Evolutionary conservation across 2,329 filamentous ascomycete genomes (phyloP).

Genomic region (Diaporthe aspalathi): DNA sequence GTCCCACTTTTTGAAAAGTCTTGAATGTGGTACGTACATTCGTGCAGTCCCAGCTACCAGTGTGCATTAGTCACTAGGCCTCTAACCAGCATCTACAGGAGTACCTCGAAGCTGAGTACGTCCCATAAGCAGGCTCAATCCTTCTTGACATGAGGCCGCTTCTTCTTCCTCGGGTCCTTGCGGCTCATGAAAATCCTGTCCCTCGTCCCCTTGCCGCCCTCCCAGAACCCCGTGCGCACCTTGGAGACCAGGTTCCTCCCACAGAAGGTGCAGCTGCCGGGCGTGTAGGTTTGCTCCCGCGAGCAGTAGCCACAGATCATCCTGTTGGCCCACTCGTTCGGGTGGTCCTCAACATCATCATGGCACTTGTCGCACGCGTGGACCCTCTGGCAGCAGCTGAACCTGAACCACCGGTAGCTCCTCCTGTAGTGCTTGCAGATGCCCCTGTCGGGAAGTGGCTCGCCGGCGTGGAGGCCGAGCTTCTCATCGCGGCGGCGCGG

Average conservation of each 20-base stretch:
- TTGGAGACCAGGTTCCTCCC: constrained; percentile 75
- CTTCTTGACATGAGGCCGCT: constrained; percentile 63
- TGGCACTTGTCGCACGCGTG: constrained; percentile 80
- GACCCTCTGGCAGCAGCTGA: constrained; percentile 70
- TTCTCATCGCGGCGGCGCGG: constrained; percentile 62
- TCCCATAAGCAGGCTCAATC: constrained; percentile 43
- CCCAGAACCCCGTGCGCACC: constrained; percentile 81
- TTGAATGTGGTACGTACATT: not conserved
- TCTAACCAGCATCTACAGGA: not conserved
- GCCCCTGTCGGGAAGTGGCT: constrained; percentile 64
- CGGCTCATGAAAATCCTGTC: constrained; percentile 77
- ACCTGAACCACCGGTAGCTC: constrained; percentile 73
- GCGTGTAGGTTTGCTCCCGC: constrained; percentile 81
- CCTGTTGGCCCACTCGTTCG: constrained; percentile 82
- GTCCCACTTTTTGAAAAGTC: too few relatives aligned
- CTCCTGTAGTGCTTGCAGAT: constrained; percentile 69
- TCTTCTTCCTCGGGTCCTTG: constrained; percentile 81
- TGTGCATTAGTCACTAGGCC: too few relatives aligned
- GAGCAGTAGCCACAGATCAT: constrained; percentile 88
- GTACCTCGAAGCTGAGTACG: accelerated
- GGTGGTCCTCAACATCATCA: constrained; percentile 76
- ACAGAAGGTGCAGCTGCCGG: constrained; percentile 81
- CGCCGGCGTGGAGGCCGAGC: constrained; percentile 67
- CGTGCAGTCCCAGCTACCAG: not conserved
- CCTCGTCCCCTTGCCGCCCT: constrained; percentile 85